These are phyloP conservation scores for Candolleomyces aberdarensis DNA, from an alignment of 768 basidiomycete species.

Conservation along the genomic window DNA sequence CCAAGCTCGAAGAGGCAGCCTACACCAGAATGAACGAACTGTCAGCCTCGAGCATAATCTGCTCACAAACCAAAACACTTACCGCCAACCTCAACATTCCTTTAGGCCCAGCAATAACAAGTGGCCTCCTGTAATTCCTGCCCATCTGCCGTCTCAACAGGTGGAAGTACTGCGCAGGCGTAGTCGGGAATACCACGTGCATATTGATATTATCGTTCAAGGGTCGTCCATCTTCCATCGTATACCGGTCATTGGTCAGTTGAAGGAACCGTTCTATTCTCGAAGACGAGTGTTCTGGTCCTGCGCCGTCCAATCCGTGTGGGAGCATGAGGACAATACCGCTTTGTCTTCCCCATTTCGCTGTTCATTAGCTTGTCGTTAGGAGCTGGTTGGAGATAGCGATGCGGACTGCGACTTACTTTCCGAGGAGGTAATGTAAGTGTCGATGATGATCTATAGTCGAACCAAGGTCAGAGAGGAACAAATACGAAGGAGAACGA, in stretches of 20 bases:
- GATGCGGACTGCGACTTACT: conserved; percentile 43
- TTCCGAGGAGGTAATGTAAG: conserved; percentile 81
- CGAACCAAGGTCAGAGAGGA: not conserved
- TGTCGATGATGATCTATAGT: conserved; percentile 75
- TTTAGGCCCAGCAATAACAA: conserved; percentile 84
- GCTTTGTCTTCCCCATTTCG: conserved; percentile 93
- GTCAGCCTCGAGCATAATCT: not conserved
- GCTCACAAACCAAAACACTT: conserved; percentile 18
- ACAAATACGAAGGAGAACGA: conserved; percentile 13
- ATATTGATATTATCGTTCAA: conserved; percentile 64
- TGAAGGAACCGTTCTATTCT: conserved; percentile 90
- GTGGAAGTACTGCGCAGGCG: conserved; percentile 92
- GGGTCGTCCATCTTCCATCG: conserved; percentile 23
- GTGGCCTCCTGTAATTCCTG: conserved; percentile 83
- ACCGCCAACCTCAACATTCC: conserved; percentile 76
- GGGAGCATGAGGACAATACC: conserved; percentile 83
- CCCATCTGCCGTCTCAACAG: conserved; percentile 82
- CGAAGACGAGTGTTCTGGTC: conserved; percentile 90
- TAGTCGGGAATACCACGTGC: conserved; percentile 83
- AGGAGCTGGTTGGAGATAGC: not conserved
- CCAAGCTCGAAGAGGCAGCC: conserved; percentile 70
- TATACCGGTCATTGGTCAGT: conserved; percentile 73
- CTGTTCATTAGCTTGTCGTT: conserved; percentile 30
- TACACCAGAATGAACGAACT: conserved; percentile 21
- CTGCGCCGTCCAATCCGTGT: conserved; percentile 89